Evolutionary conservation across 164 flowering plant genomes (phyloP).

Genomic region (Vitis labrusca): DNA sequence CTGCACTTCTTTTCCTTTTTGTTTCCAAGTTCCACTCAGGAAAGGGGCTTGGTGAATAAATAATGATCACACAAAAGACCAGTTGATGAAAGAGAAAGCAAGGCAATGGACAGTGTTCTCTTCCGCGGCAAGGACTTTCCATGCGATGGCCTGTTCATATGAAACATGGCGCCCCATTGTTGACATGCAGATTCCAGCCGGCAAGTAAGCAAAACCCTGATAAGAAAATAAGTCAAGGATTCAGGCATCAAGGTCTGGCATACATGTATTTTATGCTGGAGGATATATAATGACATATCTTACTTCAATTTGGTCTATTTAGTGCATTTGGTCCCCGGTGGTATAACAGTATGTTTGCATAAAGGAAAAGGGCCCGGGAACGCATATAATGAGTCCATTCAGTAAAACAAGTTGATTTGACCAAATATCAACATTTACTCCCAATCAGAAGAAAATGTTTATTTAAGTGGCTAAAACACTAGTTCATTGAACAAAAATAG

Average conservation of each 20-base stretch:
- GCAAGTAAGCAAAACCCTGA: constrained; percentile 80
- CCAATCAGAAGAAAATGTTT: too few species aligned
- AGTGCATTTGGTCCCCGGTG: too few species aligned
- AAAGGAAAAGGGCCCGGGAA: too few species aligned
- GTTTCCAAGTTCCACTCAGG: not conserved
- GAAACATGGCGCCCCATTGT: constrained; percentile 86
- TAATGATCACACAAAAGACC: constrained; percentile 74
- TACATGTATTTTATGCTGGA: too few species aligned
- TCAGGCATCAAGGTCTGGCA: not conserved
- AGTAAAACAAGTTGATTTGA: too few species aligned
- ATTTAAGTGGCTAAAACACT: too few species aligned
- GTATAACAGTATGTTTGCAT: too few species aligned
- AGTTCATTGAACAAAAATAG: too few species aligned
- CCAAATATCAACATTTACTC: not conserved
- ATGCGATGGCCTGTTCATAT: constrained; percentile 76
- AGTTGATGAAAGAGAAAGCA: constrained; percentile 80
- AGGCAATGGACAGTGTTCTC: constrained; percentile 74
- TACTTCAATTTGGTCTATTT: too few species aligned
- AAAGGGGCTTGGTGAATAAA: not conserved
- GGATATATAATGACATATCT: too few species aligned
- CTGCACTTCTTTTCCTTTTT: not conserved
- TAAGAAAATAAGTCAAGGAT: not conserved
- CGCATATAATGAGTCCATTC: too few species aligned
- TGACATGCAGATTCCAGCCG: constrained; percentile 85
- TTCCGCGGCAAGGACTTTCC: constrained; percentile 82